These are phyloP conservation scores for Fraxinus anomala DNA, from an alignment of 257 asterid species.

Conservation along the genomic window DNA sequence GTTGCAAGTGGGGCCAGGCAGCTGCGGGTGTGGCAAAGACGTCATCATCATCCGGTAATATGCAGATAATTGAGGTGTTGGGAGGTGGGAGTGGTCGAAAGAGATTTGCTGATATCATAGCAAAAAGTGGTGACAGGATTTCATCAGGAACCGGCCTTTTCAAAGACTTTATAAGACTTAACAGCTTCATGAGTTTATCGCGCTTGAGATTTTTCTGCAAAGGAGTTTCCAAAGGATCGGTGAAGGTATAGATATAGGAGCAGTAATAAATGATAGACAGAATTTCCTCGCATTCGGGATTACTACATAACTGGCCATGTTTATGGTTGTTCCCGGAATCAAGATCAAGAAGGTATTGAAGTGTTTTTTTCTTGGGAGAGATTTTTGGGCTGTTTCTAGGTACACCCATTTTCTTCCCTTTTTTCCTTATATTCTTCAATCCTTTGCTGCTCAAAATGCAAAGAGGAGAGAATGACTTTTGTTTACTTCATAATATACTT, in stretches of 20 bases:
- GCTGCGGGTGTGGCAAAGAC: conserved; percentile 44
- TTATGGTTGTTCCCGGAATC: conserved; percentile 43
- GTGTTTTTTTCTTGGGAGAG: conserved; percentile 49
- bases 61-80: conserved; percentile 30
- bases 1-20: conserved; percentile 70
- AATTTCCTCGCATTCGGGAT: conserved; percentile 42
- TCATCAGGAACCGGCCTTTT: conserved; percentile 34
- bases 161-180: conserved; percentile 42
- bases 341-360: conserved; percentile 59
- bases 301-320: conserved; percentile 30
- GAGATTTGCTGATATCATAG: conserved; percentile 61
- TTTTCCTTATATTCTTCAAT: neutral
- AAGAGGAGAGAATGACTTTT: conserved; percentile 32
- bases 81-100: conserved; percentile 70
- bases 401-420: conserved; percentile 33
- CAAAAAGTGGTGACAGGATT: conserved; percentile 50
- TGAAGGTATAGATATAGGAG: conserved; percentile 50
- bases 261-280: conserved; percentile 54
- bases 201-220: conserved; percentile 61
- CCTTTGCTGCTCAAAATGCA: neutral
- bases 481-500: conserved; percentile 10
- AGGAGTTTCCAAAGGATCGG: conserved; percentile 66
- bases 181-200: conserved; percentile 55
- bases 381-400: conserved; percentile 48
- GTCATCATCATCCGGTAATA: conserved; percentile 70